Evolutionary conservation across 257 asterid species (phyloP).

Genomic region (Solanum tarijense): DNA sequence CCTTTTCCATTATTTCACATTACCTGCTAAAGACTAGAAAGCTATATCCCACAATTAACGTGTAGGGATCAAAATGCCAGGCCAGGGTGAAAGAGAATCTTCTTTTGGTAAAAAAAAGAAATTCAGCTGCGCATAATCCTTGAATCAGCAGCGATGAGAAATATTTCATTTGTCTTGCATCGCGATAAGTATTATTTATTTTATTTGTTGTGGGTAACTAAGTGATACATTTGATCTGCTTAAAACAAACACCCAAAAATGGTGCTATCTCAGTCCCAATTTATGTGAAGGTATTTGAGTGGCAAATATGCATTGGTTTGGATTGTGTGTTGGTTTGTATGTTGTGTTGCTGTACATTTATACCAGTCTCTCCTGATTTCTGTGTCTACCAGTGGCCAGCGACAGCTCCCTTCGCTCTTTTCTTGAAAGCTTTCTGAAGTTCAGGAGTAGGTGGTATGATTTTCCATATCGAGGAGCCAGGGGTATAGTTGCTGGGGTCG

Average conservation of each 20-base stretch:
- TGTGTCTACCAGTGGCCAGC: conserved; percentile 48
- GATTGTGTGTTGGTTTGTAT: neutral
- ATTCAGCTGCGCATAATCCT: neutral
- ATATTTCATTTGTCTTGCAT: neutral
- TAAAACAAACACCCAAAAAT: neutral
- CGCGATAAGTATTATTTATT: neutral
- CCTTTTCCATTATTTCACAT: neutral
- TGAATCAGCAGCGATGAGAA: neutral
- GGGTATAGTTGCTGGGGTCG: conserved; percentile 73
- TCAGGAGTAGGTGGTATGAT: conserved; percentile 93
- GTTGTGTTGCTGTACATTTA: neutral
- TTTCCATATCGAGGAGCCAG: conserved; percentile 72
- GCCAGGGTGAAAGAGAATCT: neutral
- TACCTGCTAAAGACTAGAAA: neutral
- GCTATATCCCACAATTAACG: neutral
- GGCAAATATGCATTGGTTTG: neutral
- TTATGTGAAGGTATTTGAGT: neutral
- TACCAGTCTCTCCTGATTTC: neutral
- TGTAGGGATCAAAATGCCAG: neutral
- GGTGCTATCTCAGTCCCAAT: neutral
- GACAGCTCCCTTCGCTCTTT: conserved; percentile 66
- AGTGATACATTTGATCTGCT: neutral
- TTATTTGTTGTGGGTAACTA: neutral
- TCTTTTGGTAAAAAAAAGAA: neutral
- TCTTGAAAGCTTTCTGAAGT: conserved; percentile 82